Evolutionary conservation across 1,284 basidiomycete genomes (phyloP), one percentile per base, ranked within the genome.

Genomic region (Heterobasidion annosum): DNA sequence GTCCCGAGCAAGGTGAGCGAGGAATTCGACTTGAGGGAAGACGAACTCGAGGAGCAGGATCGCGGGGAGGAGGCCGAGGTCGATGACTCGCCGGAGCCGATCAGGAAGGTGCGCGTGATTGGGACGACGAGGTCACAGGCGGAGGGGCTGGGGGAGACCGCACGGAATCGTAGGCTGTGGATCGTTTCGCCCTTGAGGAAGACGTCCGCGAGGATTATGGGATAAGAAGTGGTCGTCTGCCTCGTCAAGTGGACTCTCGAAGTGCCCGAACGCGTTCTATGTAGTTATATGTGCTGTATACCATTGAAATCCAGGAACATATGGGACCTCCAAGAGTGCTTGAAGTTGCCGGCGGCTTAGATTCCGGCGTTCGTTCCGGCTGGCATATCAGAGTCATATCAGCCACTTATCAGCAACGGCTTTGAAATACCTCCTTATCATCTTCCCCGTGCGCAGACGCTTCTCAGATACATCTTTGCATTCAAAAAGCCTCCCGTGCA

Each of bases 11-110:
- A 76, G 8, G 81, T 81, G 0, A 83, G 87, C 50, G 78, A 84
- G 37, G 79, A 88, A 7, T 82, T 82, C 59, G 72, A 91, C 61
- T 63, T 91, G 57, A 70, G 73, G 37, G 88, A 90, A 61, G 79
- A 88, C 57, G 88, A 91, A 60, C 75, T 90, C 12, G 63, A 88
- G 50, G 88, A 91, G 59, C 80, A 84, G 60, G 88, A 91, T 54
- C 76, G 82, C 18, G 81, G 78, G 4, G 85, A 87, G 64, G 88
- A 88, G 57, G 83, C 78, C 2, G 87, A 89, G 65, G 78, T 81
- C 2, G 88, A 91, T 62, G 84, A 91, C 64, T 83, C 84, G 12
- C 71, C 72, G 3, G 83, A 88, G 48, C 63, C 56, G 35, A 57
- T 67, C 13, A 68, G 81, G 35, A 60, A 64, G 16, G 69, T 80